Base-by-base conservation (phyloP, 306 rosid species). In the Abrus precatorius region DNA sequence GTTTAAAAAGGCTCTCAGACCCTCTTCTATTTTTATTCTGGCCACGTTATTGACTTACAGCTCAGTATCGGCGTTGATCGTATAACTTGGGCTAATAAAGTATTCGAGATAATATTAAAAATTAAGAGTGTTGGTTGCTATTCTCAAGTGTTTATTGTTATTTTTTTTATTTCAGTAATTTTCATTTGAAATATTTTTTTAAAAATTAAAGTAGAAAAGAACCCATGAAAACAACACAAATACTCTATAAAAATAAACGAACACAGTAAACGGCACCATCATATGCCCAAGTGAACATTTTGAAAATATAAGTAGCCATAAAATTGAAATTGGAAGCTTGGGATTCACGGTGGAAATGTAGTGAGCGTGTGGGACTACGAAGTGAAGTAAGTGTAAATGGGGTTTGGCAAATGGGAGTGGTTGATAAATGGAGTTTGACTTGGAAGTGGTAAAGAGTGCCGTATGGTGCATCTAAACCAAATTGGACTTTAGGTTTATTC, bases 401-500 rank as follows among this genome's bases (percentile, higher is more conserved):
- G 4, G 4, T 2, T 36, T 36, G 6, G 62, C 3, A 11, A 28
- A 28, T 56, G 1, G 32, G 9, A 54, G 60, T 29, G 63, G 38
- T 57, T 3, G 59, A 40, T 67, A 54, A 9, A 54, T 40, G 30
- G 52, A 78, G 52, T 78, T 86, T 76, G 86, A 86, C 86, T 83
- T 84, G 77, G 82, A 71, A 83, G 50, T 30, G 47, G 83, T 38
- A 28, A 69, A 84, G 76, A 52, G 69, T 80, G 81, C 62, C 78
- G 91, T 86, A 12, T 34, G 84, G 85, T 70, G 83, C 60, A 64
- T 74, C 77, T 72, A 28, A 81, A 83, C 85, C 84, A 85, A 83
- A 83, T 76, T 85, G 82, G 84, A 87, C 82, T 52, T 78, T 70
- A 57, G 52, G 36, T 12, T 11, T 36, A 30, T 34, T 33, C 14